Evolutionary conservation across 768 basidiomycete species (phyloP).

Genomic region (Lactarius sp.): DNA sequence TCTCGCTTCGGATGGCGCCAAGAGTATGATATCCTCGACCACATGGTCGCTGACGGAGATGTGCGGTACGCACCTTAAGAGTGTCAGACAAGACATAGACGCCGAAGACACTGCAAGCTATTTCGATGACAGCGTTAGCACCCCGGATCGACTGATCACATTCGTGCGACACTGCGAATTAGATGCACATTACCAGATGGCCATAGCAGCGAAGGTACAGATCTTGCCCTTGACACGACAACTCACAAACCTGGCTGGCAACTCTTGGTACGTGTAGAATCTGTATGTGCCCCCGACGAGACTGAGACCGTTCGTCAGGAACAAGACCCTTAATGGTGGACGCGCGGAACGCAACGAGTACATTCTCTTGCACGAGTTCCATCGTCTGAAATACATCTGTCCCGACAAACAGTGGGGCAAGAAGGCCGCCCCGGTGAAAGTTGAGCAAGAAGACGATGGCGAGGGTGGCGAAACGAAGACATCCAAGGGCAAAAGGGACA

Average conservation of each 20-base stretch:
- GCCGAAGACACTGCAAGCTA: slow-evolving; percentile 90
- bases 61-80: slow-evolving; percentile 84
- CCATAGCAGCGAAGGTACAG: slow-evolving; percentile 90
- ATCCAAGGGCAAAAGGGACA: slow-evolving; percentile 74
- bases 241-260: slow-evolving; percentile 92
- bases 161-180: slow-evolving; percentile 94
- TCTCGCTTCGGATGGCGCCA: slow-evolving; percentile 89
- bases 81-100: slow-evolving; percentile 89
- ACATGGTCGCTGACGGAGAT: slow-evolving; percentile 99
- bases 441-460: slow-evolving; percentile 49
- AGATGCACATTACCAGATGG: slow-evolving; percentile 97
- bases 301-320: slow-evolving; percentile 48
- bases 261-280: slow-evolving; percentile 69
- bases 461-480: slow-evolving; percentile 41
- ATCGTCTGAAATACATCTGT: slow-evolving; percentile 90
- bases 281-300: neutral
- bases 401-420: slow-evolving; percentile 92
- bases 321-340: slow-evolving; percentile 93
- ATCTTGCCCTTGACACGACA: slow-evolving; percentile 90
- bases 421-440: slow-evolving; percentile 54
- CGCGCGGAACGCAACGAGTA: slow-evolving; percentile 99
- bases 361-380: slow-evolving; percentile 97
- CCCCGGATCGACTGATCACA: slow-evolving; percentile 72
- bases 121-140: slow-evolving; percentile 76
- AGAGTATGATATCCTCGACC: slow-evolving; percentile 94